phyloP scores from a whole-genome alignment of 768 basidiomycete species.

The Neoboletus brunneissimus region DNA sequence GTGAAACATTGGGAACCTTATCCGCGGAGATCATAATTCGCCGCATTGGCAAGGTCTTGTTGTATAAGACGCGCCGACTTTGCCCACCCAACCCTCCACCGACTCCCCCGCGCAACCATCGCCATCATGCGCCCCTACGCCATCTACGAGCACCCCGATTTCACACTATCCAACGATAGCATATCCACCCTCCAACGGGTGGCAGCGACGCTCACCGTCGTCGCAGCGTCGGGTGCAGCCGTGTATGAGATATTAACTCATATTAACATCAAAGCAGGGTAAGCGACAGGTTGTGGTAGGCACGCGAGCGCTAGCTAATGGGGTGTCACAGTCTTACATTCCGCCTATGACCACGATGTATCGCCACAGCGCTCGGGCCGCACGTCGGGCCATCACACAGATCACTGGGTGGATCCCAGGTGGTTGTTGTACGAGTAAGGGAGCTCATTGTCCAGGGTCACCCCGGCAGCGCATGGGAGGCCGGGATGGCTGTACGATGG shows the following conservation, averaged over 20 bases:
- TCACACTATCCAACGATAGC: slow-evolving; percentile 26
- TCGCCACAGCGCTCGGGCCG: neutral
- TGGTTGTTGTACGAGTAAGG: slow-evolving; percentile 17
- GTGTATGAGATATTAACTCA: slow-evolving; percentile 28
- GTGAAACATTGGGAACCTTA: slow-evolving; percentile 13
- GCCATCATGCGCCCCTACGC: slow-evolving; percentile 32
- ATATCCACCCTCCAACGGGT: slow-evolving; percentile 24
- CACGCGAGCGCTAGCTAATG: neutral
- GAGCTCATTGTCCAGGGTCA: neutral
- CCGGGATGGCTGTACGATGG: slow-evolving; percentile 5
- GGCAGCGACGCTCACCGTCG: slow-evolving; percentile 27
- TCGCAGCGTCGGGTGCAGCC: slow-evolving; percentile 34
- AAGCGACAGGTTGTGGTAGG: neutral
- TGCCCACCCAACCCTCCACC: neutral
- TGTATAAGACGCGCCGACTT: slow-evolving; percentile 4
- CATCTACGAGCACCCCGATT: slow-evolving; percentile 35
- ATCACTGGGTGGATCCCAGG: neutral
- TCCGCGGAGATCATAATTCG: slow-evolving; percentile 9
- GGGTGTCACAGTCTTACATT: slow-evolving; percentile 6
- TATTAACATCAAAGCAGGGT: slow-evolving; percentile 19
- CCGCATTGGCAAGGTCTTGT: neutral
- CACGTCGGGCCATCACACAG: neutral
- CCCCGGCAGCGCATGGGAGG: neutral
- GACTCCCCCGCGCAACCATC: neutral
- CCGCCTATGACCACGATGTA: slow-evolving; percentile 5